A percentile compares a stretch with the other conserved stretches of the same genome.
phyloP scores from a whole-genome alignment of 495 filamentous ascomycete species.

The Pseudotulostoma volvatum region DNA sequence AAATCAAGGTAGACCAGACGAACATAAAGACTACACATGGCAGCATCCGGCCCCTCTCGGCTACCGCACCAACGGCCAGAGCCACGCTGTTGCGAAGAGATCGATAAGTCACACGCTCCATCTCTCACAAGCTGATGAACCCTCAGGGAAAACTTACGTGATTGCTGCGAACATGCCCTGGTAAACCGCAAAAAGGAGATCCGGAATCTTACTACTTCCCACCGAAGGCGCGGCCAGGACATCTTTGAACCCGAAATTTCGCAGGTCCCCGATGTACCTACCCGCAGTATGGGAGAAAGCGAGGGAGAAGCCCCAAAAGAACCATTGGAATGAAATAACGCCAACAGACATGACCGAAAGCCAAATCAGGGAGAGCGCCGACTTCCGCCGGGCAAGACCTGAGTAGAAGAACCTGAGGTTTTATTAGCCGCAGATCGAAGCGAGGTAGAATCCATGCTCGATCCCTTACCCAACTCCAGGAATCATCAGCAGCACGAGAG shows the following conservation, averaged over 20 bases:
- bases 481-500: constrained; percentile 93
- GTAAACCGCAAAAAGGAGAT: constrained; percentile 83
- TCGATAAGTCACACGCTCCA: neutral
- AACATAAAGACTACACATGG: constrained; percentile 94
- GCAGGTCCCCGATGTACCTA: constrained; percentile 66
- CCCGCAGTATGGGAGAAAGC: constrained; percentile 79
- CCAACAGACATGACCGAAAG: constrained; percentile 91
- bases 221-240: constrained; percentile 71
- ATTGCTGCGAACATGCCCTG: constrained; percentile 97
- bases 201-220: constrained; percentile 64
- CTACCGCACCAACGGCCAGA: constrained; percentile 79
- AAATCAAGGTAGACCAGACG: constrained; percentile 86
- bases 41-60: constrained; percentile 87
- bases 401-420: constrained; percentile 80
- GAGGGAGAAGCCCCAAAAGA: constrained; percentile 97
- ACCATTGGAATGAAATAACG: constrained; percentile 91
- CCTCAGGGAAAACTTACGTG: constrained; percentile 38
- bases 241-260: constrained; percentile 73
- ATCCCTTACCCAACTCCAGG: constrained; percentile 63
- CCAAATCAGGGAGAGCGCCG: constrained; percentile 87
- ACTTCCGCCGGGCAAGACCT: constrained; percentile 90
- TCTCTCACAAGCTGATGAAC: neutral
- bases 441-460: neutral
- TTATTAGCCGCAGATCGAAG: neutral
- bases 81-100: constrained; percentile 43